phyloP scores from a whole-genome alignment of 495 filamentous ascomycete genomes.

The Amorphotheca resinae region DNA sequence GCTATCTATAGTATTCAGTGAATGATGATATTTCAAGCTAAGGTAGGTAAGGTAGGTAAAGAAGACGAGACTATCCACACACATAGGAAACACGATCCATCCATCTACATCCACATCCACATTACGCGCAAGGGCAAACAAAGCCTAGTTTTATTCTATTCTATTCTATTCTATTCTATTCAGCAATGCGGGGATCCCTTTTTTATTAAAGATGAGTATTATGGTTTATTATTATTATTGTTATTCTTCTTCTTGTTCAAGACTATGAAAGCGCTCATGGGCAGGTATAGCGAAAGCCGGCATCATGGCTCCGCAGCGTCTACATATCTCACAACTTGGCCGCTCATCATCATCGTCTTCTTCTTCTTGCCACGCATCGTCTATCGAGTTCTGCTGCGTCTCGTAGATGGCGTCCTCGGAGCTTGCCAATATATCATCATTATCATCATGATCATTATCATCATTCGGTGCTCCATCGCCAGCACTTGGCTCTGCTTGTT shows the following conservation, averaged over 20 bases:
- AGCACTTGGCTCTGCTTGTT: constrained; percentile 17
- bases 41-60: too few relatives aligned
- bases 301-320: constrained; percentile 47
- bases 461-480: too few relatives aligned
- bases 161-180: too few relatives aligned
- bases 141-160: too few relatives aligned
- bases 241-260: constrained; percentile 5
- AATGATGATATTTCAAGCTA: too few relatives aligned
- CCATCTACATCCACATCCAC: too few relatives aligned
- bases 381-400: constrained; percentile 19
- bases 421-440: constrained; percentile 9
- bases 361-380: constrained; percentile 19
- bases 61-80: too few relatives aligned
- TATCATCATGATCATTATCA: constrained; percentile 17
- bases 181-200: too few relatives aligned
- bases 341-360: constrained; percentile 21
- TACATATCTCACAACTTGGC: constrained; percentile 31
- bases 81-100: too few relatives aligned
- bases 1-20: too few relatives aligned
- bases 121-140: too few relatives aligned
- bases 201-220: background rate
- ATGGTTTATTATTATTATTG: background rate
- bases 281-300: constrained; percentile 62
- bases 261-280: constrained; percentile 56
- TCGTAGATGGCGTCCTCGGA: constrained; percentile 19